phyloP scores from a whole-genome alignment of 1,284 basidiomycete species.

The Puccinia coronata region DNA sequence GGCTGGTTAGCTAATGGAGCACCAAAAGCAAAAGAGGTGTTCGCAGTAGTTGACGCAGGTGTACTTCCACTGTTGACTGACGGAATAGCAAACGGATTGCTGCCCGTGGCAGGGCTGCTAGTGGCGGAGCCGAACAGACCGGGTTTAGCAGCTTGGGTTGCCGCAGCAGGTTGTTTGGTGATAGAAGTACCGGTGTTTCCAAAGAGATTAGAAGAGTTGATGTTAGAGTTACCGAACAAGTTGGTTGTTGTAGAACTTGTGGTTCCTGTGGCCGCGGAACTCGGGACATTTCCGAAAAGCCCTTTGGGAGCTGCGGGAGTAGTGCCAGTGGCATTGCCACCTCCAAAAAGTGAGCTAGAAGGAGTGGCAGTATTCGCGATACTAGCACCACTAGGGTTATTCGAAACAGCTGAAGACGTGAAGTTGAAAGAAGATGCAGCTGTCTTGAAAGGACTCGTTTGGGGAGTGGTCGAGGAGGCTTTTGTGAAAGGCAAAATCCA shows the following conservation, averaged over 20 bases:
- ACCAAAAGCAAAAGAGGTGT: neutral
- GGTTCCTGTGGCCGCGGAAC: neutral
- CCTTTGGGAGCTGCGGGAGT: conserved; percentile 1
- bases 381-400: neutral
- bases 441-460: conserved; percentile 34
- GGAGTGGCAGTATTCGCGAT: neutral
- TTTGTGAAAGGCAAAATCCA: neutral
- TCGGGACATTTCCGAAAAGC: conserved; percentile 4
- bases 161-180: neutral
- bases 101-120: neutral
- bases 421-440: neutral
- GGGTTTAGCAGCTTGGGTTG: neutral
- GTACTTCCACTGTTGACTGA: conserved; percentile 1
- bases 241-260: neutral
- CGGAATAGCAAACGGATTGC: neutral
- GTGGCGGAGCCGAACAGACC: neutral
- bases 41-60: neutral
- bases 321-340: neutral
- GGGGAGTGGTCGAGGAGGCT: conserved; percentile 40
- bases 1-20: neutral
- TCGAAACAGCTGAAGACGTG: neutral
- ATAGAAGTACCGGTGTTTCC: conserved; percentile 16
- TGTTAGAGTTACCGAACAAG: neutral
- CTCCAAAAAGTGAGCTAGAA: conserved; percentile 6
- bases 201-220: conserved; percentile 13